Percentiles rank a stretch among this genome's conserved stretches.
Conservation (phyloP, 306 rosid genomes). For the Vicia sativa region DNA sequence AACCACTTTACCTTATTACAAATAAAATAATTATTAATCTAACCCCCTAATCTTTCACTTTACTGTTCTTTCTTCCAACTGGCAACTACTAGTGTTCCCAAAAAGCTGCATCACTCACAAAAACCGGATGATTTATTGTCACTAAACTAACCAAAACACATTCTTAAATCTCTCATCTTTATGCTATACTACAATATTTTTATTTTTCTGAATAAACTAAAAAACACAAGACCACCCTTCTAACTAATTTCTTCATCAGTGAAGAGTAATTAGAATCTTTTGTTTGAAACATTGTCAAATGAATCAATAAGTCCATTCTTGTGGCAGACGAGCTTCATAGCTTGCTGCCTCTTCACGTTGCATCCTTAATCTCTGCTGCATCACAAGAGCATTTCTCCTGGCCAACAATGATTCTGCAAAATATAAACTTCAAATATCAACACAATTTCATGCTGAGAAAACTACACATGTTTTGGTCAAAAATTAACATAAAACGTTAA, state of each 20-base stretch:
- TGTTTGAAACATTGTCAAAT: background rate
- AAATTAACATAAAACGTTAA: background rate
- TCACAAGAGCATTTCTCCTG: conserved; percentile 54
- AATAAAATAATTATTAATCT: background rate
- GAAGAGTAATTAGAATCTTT: conserved; percentile 18
- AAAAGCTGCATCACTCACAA: conserved; percentile 56
- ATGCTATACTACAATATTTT: conserved; percentile 3
- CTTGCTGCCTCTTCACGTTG: conserved; percentile 54
- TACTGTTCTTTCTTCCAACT: conserved; percentile 31
- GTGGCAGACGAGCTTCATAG: conserved; percentile 66
- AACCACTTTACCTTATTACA: conserved; percentile 27
- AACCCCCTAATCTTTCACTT: conserved; percentile 42
- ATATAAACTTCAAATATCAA: background rate
- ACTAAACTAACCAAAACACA: conserved; percentile 53
- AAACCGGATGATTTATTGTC: conserved; percentile 68
- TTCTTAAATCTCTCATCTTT: conserved; percentile 52
- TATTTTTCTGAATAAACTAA: background rate
- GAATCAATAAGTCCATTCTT: conserved; percentile 78
- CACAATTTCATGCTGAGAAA: background rate
- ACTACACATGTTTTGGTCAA: background rate
- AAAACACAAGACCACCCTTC: conserved; percentile 42
- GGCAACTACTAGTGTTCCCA: conserved; percentile 35
- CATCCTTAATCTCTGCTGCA: conserved; percentile 50
- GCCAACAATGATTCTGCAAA: conserved; percentile 56
- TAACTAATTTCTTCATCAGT: conserved; percentile 27